Percentiles rank a stretch among this genome's conserved stretches.
Conservation (phyloP, 345 rosid genomes). For the Eucalyptus polyanthemos region DNA sequence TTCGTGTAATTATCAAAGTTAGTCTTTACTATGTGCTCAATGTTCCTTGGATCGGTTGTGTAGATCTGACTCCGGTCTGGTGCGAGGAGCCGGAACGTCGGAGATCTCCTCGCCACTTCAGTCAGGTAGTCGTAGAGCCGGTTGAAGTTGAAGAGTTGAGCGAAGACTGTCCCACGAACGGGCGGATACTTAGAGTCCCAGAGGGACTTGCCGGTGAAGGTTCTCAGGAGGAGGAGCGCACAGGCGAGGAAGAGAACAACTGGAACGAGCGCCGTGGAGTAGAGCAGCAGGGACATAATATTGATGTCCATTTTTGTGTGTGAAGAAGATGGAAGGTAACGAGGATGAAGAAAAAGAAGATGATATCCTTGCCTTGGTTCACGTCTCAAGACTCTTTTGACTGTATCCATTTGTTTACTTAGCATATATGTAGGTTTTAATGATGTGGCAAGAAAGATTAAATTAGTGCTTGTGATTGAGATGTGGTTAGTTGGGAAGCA, state of each 20-base stretch:
- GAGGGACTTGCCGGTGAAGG: slow-evolving; percentile 38
- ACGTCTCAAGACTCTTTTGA: not conserved
- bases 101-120: slow-evolving; percentile 17
- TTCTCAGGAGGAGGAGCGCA: slow-evolving; percentile 6
- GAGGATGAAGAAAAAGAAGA: not conserved
- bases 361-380: not conserved
- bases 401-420: not conserved
- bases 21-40: slow-evolving; percentile 51
- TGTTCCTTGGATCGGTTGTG: slow-evolving; percentile 49
- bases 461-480: not conserved
- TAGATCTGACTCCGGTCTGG: slow-evolving; percentile 25
- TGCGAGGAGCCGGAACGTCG: slow-evolving; percentile 42
- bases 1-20: slow-evolving; percentile 33
- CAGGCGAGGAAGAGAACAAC: not conserved
- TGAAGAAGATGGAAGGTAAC: not conserved
- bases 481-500: not conserved
- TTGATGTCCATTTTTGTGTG: not conserved
- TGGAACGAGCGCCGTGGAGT: not conserved
- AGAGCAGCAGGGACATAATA: slow-evolving; percentile 1
- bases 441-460: not conserved
- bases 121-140: slow-evolving; percentile 41
- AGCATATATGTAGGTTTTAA: not conserved
- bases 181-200: slow-evolving; percentile 32
- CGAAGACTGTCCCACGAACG: slow-evolving; percentile 33
- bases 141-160: slow-evolving; percentile 24